Conservation (phyloP, 116 monocot genomes). For the Dioscorea cayenensis region DNA sequence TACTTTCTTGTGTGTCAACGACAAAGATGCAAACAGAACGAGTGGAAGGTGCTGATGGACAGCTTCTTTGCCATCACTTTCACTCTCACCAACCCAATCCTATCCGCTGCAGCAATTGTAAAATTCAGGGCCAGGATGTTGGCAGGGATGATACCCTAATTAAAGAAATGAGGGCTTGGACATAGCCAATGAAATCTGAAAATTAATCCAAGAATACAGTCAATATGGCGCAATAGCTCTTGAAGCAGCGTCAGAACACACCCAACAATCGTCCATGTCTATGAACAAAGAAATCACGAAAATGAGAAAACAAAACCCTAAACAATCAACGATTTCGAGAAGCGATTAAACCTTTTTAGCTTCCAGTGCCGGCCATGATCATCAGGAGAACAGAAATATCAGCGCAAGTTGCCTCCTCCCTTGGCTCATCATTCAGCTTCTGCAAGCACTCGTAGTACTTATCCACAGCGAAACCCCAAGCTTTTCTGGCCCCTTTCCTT, state of each 20-base stretch:
- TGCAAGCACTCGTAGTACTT: constrained; percentile 56
- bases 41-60: constrained; percentile 74
- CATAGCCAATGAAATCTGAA: neutral
- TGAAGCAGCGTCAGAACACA: constrained; percentile 77
- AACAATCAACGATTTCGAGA: neutral
- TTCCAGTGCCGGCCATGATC: constrained; percentile 90
- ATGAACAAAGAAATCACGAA: neutral
- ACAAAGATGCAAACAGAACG: constrained; percentile 85
- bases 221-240: constrained; percentile 35
- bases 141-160: constrained; percentile 39
- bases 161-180: neutral
- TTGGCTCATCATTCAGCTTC: constrained; percentile 71
- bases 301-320: neutral
- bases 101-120: constrained; percentile 84
- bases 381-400: constrained; percentile 65
- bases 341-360: constrained; percentile 59
- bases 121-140: constrained; percentile 88
- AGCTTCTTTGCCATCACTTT: constrained; percentile 76
- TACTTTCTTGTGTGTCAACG: constrained; percentile 84
- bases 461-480: constrained; percentile 16
- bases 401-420: constrained; percentile 47
- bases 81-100: constrained; percentile 58
- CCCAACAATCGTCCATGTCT: constrained; percentile 92
- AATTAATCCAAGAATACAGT: too few relatives aligned
- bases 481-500: constrained; percentile 19